phyloP scores from a whole-genome alignment of 805 yeast genomes.

The Debaryomyces maramus region DNA sequence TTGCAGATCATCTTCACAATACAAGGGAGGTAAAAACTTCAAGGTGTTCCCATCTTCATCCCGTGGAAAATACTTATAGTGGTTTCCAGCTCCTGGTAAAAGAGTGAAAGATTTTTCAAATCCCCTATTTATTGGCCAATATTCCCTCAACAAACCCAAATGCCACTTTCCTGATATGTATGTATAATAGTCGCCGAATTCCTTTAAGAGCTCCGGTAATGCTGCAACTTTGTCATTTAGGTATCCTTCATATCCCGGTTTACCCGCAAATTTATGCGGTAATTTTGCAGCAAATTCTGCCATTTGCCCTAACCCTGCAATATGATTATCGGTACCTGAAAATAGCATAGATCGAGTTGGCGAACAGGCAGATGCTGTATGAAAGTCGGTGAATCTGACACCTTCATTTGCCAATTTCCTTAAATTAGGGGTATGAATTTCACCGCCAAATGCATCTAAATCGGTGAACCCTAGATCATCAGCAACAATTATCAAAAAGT shows the following conservation, averaged over 20 bases:
- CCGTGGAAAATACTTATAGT: conserved; percentile 46
- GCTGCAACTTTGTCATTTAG: conserved; percentile 53
- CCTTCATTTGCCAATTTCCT: conserved; percentile 46
- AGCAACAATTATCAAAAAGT: conserved; percentile 56
- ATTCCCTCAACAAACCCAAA: conserved; percentile 48
- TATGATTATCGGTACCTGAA: conserved; percentile 62
- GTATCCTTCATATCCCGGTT: conserved; percentile 58
- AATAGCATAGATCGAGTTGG: conserved; percentile 63
- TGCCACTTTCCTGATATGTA: conserved; percentile 64
- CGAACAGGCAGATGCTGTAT: conserved; percentile 64
- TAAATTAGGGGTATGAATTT: conserved; percentile 56
- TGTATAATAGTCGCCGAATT: conserved; percentile 49
- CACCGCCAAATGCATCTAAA: conserved; percentile 54
- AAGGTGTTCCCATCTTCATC: conserved; percentile 28
- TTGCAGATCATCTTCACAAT: conserved; percentile 36
- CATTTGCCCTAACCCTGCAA: conserved; percentile 63
- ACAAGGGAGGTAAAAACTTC: conserved; percentile 40
- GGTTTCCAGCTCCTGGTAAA: conserved; percentile 60
- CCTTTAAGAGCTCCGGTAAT: conserved; percentile 50
- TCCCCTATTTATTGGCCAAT: conserved; percentile 51
- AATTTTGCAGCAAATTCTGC: conserved; percentile 40
- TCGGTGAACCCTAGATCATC: conserved; percentile 66
- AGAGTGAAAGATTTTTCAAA: conserved; percentile 51
- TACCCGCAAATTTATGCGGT: conserved; percentile 41
- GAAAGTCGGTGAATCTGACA: conserved; percentile 54